Base-by-base conservation (phyloP, 768 basidiomycete genomes). In the Lanmaoa pseudosensibilis region DNA sequence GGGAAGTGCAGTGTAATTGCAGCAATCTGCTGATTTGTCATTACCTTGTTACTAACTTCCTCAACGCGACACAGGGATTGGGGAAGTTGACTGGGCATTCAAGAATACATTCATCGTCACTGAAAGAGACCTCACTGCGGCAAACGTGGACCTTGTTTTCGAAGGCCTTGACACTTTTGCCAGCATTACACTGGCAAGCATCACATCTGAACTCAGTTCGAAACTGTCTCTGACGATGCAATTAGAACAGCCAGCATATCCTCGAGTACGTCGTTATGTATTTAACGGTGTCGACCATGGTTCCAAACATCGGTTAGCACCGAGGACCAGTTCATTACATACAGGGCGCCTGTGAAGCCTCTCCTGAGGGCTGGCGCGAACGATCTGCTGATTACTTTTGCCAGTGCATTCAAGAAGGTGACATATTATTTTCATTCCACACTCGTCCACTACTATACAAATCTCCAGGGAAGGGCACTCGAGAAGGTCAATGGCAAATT, bases 91-190 rank as follows among this genome's bases (percentile, higher is more conserved):
- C 36, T 97, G 95, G 95, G 76, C 78, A 19, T 98, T 96, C 78
- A 86, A 80, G 65, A 86, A 84, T 4, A 74, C 67, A 2, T 87
- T 97, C 66, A 65, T 70, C 6, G 74, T 85, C 19, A 74, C 77
- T 2, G 75, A 79, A 18, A 68, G 69, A 18, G 82, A 86, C 45
- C 68, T 86, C 18, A 59, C 64, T 1, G 68, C 74, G 2, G 60
- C 76, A 4, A 78, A 87, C 51, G 75, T 80, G 32, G 93, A 95
- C 68, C 75, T 98, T 18, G 79, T 94, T 9, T 94, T 96, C 58
- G 93, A 96, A 12, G 95, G 95, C 18, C 73, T 98, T 19, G 95
- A 98, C 66, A 97, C 94, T 0, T 96, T 94, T 67, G 85, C 88
- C 3, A 77, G 75, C n/a, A 79, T 94, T 40, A 71, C 72, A 33